A percentile compares a stretch with the other conserved stretches of the same genome.
phyloP scores from a whole-genome alignment of 148 eudicot species.

The Simmondsia chinensis region DNA sequence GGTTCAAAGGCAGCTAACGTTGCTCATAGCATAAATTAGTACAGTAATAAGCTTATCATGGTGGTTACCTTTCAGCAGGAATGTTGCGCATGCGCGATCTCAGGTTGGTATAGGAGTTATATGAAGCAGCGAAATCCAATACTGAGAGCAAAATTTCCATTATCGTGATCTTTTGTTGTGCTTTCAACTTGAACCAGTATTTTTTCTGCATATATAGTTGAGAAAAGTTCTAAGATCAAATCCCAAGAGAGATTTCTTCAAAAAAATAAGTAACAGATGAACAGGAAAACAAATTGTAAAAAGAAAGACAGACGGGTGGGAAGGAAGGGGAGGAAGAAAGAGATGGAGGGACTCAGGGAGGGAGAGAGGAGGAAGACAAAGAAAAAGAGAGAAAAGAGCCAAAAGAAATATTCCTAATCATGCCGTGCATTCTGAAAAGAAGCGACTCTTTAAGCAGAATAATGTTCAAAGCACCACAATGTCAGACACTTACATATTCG shows the following conservation, averaged over 20 bases:
- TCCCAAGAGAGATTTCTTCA: not conserved
- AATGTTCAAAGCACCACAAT: too few species aligned
- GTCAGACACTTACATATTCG: too few species aligned
- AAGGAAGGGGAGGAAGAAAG: too few species aligned
- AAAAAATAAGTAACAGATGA: not conserved
- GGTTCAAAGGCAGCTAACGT: too few species aligned
- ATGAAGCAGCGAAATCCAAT: conserved; percentile 92
- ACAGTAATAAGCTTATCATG: not conserved
- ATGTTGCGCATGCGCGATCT: conserved; percentile 75
- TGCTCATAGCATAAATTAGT: not conserved
- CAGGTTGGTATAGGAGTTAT: conserved; percentile 82
- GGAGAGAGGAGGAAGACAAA: too few species aligned
- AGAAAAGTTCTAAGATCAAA: not conserved
- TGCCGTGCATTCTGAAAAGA: too few species aligned
- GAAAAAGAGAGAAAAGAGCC: too few species aligned
- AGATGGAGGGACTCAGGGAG: too few species aligned
- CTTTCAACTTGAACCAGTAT: conserved; percentile 80
- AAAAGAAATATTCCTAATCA: too few species aligned
- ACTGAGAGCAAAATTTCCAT: conserved; percentile 89
- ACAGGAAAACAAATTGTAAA: too few species aligned
- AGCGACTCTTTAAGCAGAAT: too few species aligned
- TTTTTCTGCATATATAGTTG: conserved; percentile 48
- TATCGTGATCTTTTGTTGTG: conserved; percentile 64
- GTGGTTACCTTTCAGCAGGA: conserved; percentile 67
- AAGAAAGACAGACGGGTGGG: too few species aligned